Percentiles rank a stretch among this genome's conserved stretches.
Evolutionary conservation across 116 monocot genomes (phyloP).

Genomic region (Zostera marina): DNA sequence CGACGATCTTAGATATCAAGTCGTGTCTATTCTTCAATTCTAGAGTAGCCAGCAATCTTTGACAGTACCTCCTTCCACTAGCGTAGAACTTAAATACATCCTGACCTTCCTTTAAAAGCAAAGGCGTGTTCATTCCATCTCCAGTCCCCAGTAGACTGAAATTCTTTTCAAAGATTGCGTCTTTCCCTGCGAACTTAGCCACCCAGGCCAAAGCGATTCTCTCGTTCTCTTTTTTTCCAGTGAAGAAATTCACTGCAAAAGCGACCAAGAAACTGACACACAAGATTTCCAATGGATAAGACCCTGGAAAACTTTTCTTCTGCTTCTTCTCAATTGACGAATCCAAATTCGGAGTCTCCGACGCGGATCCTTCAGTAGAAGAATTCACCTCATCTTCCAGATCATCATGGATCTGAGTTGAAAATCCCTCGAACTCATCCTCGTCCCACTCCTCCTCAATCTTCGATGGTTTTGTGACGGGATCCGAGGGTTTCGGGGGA

Average conservation of each 20-base stretch:
- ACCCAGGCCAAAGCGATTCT: constrained; percentile 72
- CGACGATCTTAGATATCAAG: constrained; percentile 39
- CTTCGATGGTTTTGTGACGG: constrained; percentile 1
- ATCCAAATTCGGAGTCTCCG: too few relatives aligned
- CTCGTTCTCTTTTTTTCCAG: constrained; percentile 74
- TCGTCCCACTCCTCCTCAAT: constrained; percentile 54
- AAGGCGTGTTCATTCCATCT: constrained; percentile 74
- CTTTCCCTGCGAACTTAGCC: constrained; percentile 49
- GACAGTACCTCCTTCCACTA: constrained; percentile 78
- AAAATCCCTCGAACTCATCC: constrained; percentile 85
- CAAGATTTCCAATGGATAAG: constrained; percentile 51
- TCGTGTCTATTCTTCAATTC: constrained; percentile 71
- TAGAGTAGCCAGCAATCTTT: constrained; percentile 68
- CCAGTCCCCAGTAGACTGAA: constrained; percentile 82
- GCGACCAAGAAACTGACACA: constrained; percentile 59
- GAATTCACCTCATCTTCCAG: neutral
- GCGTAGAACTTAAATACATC: constrained; percentile 90
- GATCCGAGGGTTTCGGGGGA: constrained; percentile 5
- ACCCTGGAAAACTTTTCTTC: constrained; percentile 8
- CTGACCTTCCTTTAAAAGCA: constrained; percentile 80
- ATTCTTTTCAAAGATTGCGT: constrained; percentile 72
- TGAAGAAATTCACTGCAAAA: constrained; percentile 63
- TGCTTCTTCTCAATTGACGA: neutral
- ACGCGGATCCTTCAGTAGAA: neutral
- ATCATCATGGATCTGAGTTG: constrained; percentile 7